Percentiles rank a stretch among this genome's conserved stretches.
Conservation (phyloP, 441 rosid species). For the Hypseocharis bilobata region DNA sequence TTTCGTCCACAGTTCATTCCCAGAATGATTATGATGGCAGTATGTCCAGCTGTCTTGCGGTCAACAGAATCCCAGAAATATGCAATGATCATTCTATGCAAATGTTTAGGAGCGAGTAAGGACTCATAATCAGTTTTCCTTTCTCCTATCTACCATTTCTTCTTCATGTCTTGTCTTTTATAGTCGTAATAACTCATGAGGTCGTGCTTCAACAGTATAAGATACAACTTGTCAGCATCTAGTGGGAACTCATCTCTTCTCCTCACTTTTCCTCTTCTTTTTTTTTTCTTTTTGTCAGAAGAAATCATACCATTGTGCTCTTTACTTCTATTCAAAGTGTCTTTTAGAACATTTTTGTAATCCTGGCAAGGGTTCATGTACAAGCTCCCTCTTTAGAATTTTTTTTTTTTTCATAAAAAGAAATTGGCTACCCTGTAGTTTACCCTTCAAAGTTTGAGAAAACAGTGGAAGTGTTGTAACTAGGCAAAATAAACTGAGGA, state of each 20-base stretch:
- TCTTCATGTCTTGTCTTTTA: not conserved
- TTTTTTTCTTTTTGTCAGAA: too few species aligned
- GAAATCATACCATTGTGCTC: too few species aligned
- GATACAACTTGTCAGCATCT: not conserved
- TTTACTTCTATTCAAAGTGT: too few species aligned
- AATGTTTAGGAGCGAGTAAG: slow-evolving; percentile 26
- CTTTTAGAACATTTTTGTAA: not conserved
- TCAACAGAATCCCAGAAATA: slow-evolving; percentile 26
- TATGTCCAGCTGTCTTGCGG: slow-evolving; percentile 23
- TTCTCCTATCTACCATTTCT: not conserved
- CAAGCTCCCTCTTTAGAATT: not conserved
- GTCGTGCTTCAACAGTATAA: too few species aligned
- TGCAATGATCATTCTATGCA: slow-evolving; percentile 23
- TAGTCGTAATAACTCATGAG: not conserved
- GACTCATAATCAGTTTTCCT: not conserved
- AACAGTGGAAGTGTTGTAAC: not conserved
- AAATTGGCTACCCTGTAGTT: not conserved
- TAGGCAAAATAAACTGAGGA: not conserved
- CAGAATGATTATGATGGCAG: slow-evolving; percentile 20
- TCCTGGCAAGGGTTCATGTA: not conserved
- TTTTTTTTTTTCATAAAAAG: too few species aligned
- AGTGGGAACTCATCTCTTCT: not conserved
- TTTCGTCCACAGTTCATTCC: slow-evolving; percentile 19
- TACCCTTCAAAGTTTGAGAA: not conserved
- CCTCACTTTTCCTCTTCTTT: not conserved